Percentiles rank a stretch among this genome's conserved stretches.
phyloP scores from a whole-genome alignment of 139 green algal genomes.

The Tetratostichococcus sp. region DNA sequence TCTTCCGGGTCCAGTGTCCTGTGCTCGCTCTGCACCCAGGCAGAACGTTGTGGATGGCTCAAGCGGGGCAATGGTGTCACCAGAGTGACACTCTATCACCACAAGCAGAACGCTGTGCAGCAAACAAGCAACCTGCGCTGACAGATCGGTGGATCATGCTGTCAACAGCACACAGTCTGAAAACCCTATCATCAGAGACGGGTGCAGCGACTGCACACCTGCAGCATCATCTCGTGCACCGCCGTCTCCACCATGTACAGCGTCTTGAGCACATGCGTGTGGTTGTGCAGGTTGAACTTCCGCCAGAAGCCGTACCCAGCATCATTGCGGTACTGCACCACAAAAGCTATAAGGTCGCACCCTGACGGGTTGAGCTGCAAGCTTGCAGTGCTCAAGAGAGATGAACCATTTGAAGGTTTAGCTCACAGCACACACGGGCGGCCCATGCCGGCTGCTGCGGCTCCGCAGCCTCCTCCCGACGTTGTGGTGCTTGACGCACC shows the following conservation, averaged over 20 bases:
- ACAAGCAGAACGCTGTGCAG: no score
- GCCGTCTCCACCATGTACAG: conserved; percentile 41
- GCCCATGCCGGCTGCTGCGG: no score
- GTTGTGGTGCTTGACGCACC: no score
- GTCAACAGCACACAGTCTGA: neutral
- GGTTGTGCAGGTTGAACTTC: conserved; percentile 14
- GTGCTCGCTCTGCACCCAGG: conserved; percentile 18
- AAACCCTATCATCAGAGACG: no score
- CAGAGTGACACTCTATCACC: no score
- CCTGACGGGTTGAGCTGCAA: neutral
- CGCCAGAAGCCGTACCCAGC: neutral
- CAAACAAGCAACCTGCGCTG: no score
- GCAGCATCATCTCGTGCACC: conserved; percentile 58
- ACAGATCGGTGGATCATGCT: no score
- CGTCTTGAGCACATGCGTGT: conserved; percentile 13
- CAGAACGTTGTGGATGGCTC: neutral
- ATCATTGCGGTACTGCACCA: neutral
- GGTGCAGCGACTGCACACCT: neutral
- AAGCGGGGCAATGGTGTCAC: no score
- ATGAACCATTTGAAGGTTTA: no score
- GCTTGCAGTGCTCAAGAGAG: no score
- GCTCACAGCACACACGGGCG: no score
- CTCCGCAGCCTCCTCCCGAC: no score
- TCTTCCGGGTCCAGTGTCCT: conserved; percentile 50
- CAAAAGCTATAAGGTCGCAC: neutral